Evolutionary conservation across 1,284 basidiomycete genomes (phyloP).

Genomic region (Boletus hoseneyae): DNA sequence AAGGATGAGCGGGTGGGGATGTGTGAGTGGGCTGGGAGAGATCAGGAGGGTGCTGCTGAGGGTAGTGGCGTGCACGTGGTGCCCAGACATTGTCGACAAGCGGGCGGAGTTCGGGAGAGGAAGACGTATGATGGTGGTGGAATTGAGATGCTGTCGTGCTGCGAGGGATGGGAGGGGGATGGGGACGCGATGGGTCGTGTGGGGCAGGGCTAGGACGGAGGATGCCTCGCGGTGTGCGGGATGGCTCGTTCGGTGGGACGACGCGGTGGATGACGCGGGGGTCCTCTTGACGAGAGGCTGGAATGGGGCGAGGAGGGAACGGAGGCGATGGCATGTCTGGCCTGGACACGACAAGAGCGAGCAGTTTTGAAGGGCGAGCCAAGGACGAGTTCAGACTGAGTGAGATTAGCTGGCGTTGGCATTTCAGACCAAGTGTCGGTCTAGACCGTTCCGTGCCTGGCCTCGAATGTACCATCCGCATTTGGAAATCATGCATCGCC

Average conservation of each 20-base stretch:
- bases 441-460: too few relatives aligned
- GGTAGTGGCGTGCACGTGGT: slow-evolving; percentile 20
- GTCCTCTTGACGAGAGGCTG: slow-evolving; percentile 11
- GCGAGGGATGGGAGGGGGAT: slow-evolving; percentile 9
- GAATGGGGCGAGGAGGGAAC: slow-evolving; percentile 18
- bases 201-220: slow-evolving; percentile 17
- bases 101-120: slow-evolving; percentile 27
- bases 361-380: too few relatives aligned
- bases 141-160: slow-evolving; percentile 9
- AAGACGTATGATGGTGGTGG: slow-evolving; percentile 26
- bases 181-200: slow-evolving; percentile 1
- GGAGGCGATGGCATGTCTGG: slow-evolving; percentile 24
- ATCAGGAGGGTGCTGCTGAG: slow-evolving; percentile 17
- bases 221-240: slow-evolving; percentile 17
- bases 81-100: slow-evolving; percentile 22
- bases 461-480: too few relatives aligned
- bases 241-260: slow-evolving; percentile 9
- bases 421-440: too few relatives aligned
- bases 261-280: too few relatives aligned
- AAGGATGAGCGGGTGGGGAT: not conserved
- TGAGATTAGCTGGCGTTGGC: too few relatives aligned
- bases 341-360: too few relatives aligned
- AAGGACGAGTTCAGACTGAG: too few relatives aligned
- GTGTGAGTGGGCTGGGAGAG: not conserved
- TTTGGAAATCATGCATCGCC: too few relatives aligned